Base-by-base conservation (phyloP, 768 basidiomycete genomes). In the Mycena maculata region DNA sequence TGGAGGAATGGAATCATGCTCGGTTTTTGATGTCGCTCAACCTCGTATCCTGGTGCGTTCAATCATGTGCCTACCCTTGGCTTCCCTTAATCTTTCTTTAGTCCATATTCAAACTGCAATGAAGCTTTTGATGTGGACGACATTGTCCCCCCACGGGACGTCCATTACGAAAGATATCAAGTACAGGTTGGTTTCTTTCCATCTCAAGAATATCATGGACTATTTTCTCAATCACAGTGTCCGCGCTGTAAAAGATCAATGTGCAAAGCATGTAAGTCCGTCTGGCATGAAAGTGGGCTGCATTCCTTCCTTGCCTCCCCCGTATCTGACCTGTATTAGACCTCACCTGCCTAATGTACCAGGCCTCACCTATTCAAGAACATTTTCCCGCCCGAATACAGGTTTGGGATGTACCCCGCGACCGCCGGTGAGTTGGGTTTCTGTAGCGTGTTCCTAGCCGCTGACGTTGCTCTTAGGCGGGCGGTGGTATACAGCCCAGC, bases 1-100 rank as follows among this genome's bases (percentile, higher is more conserved):
- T 73, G 72, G 52, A 67, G 36, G 72, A 71, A 53, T 73, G 72
- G 72, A 63, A 64, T 13, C 62, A 71, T 15, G 72, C 68, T 9
- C 57, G 70, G 4, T 69, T 67, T 60, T 33, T 65, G 56, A 52
- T 59, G 33, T 61, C 53, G 28, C 53, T 69, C 22, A 44, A 60
- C 31, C 42, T 65, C 13, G 36, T 73, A 28, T 25, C 60, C 30
- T 73, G 72, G 70, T 71, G 16, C 22, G 63, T 39, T 33, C n/a
- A 16, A 23, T 62, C 60, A 25, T 31, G n/a, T n/a, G n/a, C n/a
- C n/a, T n/a, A n/a, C n/a, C n/a, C 31, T 47, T 28, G n/a, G 4
- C 39, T 27, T 1, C 16, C 18, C 18, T 39, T 23, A 23, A 39
- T 16, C 6, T 36, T 33, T n/a, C 47, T 50, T n/a, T 30, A 72